Evolutionary conservation across 257 asterid species (phyloP), one percentile per base, ranked within the genome.

Genomic region (Sherardia arvensis): DNA sequence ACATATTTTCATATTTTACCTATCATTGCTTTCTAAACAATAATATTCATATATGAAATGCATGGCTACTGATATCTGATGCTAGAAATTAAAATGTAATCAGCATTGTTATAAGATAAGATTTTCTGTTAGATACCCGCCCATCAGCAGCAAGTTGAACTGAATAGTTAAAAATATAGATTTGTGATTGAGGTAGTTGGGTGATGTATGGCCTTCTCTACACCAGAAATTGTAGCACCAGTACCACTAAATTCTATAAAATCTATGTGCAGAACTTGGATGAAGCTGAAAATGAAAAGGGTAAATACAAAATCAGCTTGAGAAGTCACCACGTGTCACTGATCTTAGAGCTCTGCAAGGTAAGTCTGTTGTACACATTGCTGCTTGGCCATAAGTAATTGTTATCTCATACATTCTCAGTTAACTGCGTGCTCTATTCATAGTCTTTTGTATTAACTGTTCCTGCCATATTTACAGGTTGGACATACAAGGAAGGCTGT

Each of bases 401-500:
- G 10, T 7, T 7, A 8, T 62, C 22, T 9, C 23, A 6, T 28
- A 12, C 33, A n/a, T 34, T 27, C 62, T 69, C 57, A 68, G 54
- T 33, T 57, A 7, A 55, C 66, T 72, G 8, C 69, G 40, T 72
- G 8, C 53, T 21, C 22, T 25, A 47, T 26, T 23, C 54, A 40
- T 18, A 28, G 25, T 15, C 14, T 40, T 61, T 62, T 9, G 18
- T 7, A 28, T 57, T 57, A 15, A 57, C 18, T 15, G 38, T 15
- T 57, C 1, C 23, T 18, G 3, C 22, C 27, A 11, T 15, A 11
- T 67, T 72, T 40, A 78, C 67, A 92, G 99, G 87, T 87, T 69
- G 97, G 99, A 77, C 76, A 81, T 66, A 89, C 97, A 68, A 82
- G 99, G 83, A 89, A 83, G 80, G 71, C 85, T 66, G 87, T 92